phyloP scores from a whole-genome alignment of 768 basidiomycete species.

The Mycena chlorophos region DNA sequence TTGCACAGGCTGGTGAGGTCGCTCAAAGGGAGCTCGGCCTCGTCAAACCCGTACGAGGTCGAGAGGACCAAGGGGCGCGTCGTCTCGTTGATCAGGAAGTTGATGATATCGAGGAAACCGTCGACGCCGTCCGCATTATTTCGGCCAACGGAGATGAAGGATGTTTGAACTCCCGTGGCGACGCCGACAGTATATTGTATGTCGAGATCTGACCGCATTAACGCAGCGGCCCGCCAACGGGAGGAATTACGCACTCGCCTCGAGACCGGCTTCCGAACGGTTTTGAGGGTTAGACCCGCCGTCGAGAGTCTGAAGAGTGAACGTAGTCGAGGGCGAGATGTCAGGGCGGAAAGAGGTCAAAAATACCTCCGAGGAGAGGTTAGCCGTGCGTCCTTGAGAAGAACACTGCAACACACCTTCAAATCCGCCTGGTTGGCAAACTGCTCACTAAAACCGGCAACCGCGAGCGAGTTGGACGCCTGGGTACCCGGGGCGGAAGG shows the following conservation, averaged over 20 bases:
- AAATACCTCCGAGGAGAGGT: constrained; percentile 5
- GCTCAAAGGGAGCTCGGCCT: neutral
- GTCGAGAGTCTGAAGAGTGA: constrained; percentile 9
- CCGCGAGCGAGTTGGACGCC: constrained; percentile 19
- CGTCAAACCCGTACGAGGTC: constrained; percentile 51
- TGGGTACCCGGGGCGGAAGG: constrained; percentile 30
- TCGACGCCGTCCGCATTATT: constrained; percentile 24
- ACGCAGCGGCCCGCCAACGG: neutral
- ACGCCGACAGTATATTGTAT: constrained; percentile 23
- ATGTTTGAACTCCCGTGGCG: constrained; percentile 28
- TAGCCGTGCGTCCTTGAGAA: neutral
- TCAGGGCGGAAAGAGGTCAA: constrained; percentile 17
- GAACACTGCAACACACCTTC: neutral
- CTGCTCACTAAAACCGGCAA: neutral
- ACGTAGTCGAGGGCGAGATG: constrained; percentile 18
- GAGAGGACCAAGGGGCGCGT: constrained; percentile 55
- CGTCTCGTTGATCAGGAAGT: constrained; percentile 42
- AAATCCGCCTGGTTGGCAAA: neutral
- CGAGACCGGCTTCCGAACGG: constrained; percentile 5
- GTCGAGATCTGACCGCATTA: constrained; percentile 5
- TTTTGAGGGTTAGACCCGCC: constrained; percentile 17
- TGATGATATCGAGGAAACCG: constrained; percentile 62
- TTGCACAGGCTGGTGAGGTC: neutral
- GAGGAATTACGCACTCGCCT: constrained; percentile 6
- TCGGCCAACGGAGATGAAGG: constrained; percentile 33